phyloP scores from a whole-genome alignment of 164 flowering plant species.

The Vitis cinerea region DNA sequence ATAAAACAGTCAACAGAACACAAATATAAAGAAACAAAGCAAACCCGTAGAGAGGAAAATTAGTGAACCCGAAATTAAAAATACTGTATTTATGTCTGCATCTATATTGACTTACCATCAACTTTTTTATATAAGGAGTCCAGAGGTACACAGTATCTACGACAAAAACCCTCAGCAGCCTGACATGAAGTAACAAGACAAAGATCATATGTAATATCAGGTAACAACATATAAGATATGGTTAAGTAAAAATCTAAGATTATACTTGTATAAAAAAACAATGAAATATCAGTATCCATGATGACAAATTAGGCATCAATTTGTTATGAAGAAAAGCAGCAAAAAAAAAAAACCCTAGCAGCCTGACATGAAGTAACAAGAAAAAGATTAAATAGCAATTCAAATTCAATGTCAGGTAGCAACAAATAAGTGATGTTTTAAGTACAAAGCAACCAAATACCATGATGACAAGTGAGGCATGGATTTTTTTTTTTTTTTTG shows the following conservation, averaged over 20 bases:
- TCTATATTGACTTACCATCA: slow-evolving; percentile 59
- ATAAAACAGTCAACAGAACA: neutral
- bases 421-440: neutral
- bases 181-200: slow-evolving; percentile 24
- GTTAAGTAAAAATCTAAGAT: neutral
- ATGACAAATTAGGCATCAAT: too few species aligned
- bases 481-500: too few species aligned
- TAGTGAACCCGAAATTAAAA: neutral
- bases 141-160: slow-evolving; percentile 53
- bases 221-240: neutral
- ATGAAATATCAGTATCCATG: neutral
- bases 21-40: neutral
- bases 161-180: slow-evolving; percentile 98
- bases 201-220: neutral
- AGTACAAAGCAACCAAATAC: neutral
- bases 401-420: neutral
- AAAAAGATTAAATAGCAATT: neutral
- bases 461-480: too few species aligned
- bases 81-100: neutral
- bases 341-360: slow-evolving; percentile 74
- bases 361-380: slow-evolving; percentile 51
- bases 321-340: too few species aligned
- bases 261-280: neutral
- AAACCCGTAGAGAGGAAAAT: neutral
- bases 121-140: slow-evolving; percentile 51